Conservation (phyloP, 306 rosid genomes). For the Quercus variabilis region DNA sequence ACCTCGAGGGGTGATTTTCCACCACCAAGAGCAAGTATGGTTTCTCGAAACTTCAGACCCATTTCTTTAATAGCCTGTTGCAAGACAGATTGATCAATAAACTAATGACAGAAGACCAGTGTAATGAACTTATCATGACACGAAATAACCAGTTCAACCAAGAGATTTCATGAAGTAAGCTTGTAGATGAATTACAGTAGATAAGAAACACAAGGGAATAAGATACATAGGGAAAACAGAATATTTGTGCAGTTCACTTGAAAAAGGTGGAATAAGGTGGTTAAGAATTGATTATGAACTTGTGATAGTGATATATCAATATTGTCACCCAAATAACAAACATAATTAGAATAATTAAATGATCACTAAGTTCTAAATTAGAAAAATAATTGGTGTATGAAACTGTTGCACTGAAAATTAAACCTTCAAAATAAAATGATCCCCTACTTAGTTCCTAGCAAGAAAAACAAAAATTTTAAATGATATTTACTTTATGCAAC, state of each 20-base stretch:
- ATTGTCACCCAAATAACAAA: not conserved
- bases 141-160: not conserved
- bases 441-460: not conserved
- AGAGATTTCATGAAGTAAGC: not conserved
- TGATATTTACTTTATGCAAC: too few species aligned
- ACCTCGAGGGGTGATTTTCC: slow-evolving; percentile 86
- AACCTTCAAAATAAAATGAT: not conserved
- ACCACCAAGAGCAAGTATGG: slow-evolving; percentile 97
- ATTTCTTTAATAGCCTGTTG: slow-evolving; percentile 82
- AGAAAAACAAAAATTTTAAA: not conserved
- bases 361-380: too few species aligned
- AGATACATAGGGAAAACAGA: too few species aligned
- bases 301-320: too few species aligned
- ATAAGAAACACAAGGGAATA: too few species aligned
- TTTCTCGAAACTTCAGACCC: slow-evolving; percentile 82
- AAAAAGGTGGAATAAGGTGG: too few species aligned
- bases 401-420: not conserved
- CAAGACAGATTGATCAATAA: slow-evolving; percentile 5
- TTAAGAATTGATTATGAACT: too few species aligned
- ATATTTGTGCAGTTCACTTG: too few species aligned
- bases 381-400: not conserved
- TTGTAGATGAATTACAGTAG: not conserved
- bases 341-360: not conserved
- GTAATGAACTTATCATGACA: not conserved
- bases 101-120: not conserved